These are phyloP conservation scores for Stromatinia cepivora DNA, from an alignment of 2,329 filamentous ascomycete species.

Conservation along the genomic window DNA sequence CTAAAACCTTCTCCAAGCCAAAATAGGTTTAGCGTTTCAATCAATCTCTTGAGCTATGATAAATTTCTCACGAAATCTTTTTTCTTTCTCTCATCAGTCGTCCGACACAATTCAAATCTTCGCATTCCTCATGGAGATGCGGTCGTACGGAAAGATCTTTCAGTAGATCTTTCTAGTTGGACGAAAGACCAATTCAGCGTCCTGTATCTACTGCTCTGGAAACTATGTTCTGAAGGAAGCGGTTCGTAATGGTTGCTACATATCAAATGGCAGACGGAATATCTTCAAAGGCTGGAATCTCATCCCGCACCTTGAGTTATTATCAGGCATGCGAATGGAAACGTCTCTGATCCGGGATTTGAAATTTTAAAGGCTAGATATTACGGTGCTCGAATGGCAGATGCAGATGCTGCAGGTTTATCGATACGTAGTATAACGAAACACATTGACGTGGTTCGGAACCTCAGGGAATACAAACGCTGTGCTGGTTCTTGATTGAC, in stretches of 20 bases:
- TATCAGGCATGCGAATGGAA: background rate
- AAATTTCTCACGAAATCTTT: slow-evolving; percentile 27
- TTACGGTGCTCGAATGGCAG: background rate
- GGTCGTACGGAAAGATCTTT: slow-evolving; percentile 48
- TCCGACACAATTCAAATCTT: slow-evolving; percentile 44
- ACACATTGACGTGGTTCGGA: slow-evolving; percentile 23
- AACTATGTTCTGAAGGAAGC: slow-evolving; percentile 70
- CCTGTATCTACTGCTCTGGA: slow-evolving; percentile 90
- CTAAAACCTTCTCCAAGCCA: slow-evolving; percentile 1
- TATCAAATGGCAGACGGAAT: slow-evolving; percentile 13
- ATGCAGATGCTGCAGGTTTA: slow-evolving; percentile 20
- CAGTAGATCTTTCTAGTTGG: slow-evolving; percentile 57
- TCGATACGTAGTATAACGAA: slow-evolving; percentile 7
- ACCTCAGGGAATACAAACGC: background rate
- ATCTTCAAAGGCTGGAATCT: background rate
- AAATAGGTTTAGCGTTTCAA: slow-evolving; percentile 27
- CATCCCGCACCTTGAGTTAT: background rate
- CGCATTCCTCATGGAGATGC: slow-evolving; percentile 40
- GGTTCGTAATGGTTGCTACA: slow-evolving; percentile 83
- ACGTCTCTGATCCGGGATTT: background rate
- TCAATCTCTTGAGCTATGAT: slow-evolving; percentile 23
- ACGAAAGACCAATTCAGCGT: slow-evolving; percentile 66
- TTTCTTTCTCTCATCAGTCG: slow-evolving; percentile 42
- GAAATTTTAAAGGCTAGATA: background rate
- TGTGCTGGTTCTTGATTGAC: background rate